Conservation (phyloP, 805 yeast species). For the Candida pseudofarinosa region DNA sequence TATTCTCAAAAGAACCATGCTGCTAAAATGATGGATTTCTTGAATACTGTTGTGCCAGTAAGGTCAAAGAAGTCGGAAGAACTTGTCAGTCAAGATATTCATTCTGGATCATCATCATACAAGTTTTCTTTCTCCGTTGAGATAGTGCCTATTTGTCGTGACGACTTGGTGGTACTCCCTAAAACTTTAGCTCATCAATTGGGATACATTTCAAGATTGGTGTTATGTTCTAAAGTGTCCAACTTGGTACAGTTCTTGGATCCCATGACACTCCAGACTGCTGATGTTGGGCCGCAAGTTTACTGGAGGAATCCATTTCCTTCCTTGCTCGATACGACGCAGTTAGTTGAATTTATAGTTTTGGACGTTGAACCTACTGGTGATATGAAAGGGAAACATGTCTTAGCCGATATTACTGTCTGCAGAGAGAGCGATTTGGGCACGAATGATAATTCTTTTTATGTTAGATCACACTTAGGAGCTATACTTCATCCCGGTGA, state of each 20-base stretch:
- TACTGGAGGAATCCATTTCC: slow-evolving; percentile 84
- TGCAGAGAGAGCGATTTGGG: slow-evolving; percentile 91
- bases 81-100: slow-evolving; percentile 87
- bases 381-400: slow-evolving; percentile 65
- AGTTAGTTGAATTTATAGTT: slow-evolving; percentile 80
- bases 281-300: slow-evolving; percentile 65
- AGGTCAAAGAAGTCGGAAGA: slow-evolving; percentile 84
- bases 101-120: slow-evolving; percentile 80
- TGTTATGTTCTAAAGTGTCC: slow-evolving; percentile 78
- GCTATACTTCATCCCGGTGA: slow-evolving; percentile 96
- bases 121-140: slow-evolving; percentile 92
- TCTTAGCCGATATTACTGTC: slow-evolving; percentile 85
- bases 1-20: slow-evolving; percentile 90
- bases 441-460: slow-evolving; percentile 74
- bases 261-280: slow-evolving; percentile 72
- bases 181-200: slow-evolving; percentile 75
- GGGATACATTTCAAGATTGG: slow-evolving; percentile 80
- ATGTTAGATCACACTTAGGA: slow-evolving; percentile 88
- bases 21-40: slow-evolving; percentile 86
- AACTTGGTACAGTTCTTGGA: slow-evolving; percentile 85
- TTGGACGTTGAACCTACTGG: slow-evolving; percentile 94
- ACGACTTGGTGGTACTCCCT: slow-evolving; percentile 90
- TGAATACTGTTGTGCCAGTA: slow-evolving; percentile 79
- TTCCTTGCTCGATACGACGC: slow-evolving; percentile 69
- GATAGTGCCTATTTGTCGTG: slow-evolving; percentile 94